These are phyloP conservation scores for Cicer judaicum DNA, from an alignment of 306 rosid species.

Conservation along the genomic window DNA sequence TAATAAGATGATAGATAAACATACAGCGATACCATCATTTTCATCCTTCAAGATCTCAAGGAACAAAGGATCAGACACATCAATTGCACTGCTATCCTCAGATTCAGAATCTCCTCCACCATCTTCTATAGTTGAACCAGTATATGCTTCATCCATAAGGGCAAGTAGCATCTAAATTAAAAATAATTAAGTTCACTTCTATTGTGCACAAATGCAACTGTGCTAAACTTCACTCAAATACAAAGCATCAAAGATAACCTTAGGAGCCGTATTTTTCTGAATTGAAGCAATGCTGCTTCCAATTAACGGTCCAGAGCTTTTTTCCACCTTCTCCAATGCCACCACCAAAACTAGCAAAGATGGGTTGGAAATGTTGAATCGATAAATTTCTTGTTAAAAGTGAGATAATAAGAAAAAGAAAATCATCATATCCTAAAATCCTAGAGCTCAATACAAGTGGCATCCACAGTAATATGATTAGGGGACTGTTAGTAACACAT, in stretches of 20 bases:
- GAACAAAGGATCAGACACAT: conserved; percentile 84
- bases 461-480: neutral
- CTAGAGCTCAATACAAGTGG: conserved; percentile 24
- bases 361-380: conserved; percentile 40
- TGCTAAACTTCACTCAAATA: conserved; percentile 20
- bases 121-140: conserved; percentile 93
- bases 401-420: conserved; percentile 16
- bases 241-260: conserved; percentile 58
- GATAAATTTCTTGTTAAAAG: conserved; percentile 12
- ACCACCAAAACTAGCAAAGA: conserved; percentile 74
- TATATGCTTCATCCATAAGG: conserved; percentile 98
- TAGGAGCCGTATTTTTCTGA: conserved; percentile 93
- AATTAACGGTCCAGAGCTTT: conserved; percentile 80
- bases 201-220: conserved; percentile 35
- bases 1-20: conserved; percentile 44
- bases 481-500: neutral
- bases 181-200: conserved; percentile 31
- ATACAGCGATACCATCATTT: conserved; percentile 95
- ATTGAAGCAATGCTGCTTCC: conserved; percentile 93
- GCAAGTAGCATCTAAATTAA: conserved; percentile 87
- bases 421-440: neutral
- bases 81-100: conserved; percentile 76
- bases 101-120: conserved; percentile 93
- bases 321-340: conserved; percentile 92
- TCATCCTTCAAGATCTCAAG: conserved; percentile 96